Evolutionary conservation across 495 filamentous ascomycete genomes (phyloP), one percentile per base, ranked within the genome.

Genomic region (Niebla homalea): DNA sequence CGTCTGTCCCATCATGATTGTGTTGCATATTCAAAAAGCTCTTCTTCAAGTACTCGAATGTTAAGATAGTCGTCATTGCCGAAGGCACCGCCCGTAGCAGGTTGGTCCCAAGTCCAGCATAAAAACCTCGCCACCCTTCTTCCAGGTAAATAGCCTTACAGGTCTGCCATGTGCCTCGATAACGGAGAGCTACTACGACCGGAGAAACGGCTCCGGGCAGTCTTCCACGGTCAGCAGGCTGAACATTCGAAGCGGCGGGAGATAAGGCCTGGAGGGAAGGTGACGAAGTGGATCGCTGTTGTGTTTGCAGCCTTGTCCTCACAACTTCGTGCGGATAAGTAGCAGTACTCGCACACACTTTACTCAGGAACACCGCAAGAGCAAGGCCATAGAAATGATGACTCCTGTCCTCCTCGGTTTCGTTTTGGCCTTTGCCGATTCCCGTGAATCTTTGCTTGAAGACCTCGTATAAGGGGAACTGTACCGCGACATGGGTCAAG

Each of bases 51-150:
- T 81, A 87, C 68, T 99, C 92, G 63, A 94, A 99, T 18, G 92
- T 97, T 58, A 99, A 75, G 79, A 99, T 88, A 6, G 92, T 97
- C 35, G 94, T 95, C 61, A 93, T 93, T 19, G 90, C 89, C 29
- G 90, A 87, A 20, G 92, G 92, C 18, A 99, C 81, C 15, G 92
- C 93, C 46, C 92, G 78, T 72, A 96, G 85, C 74, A 99, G 83
- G 66, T 99, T 99, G 32, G 89, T 94, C 35, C 92, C 93, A 77
- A 99, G 93, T 23, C 92, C 92, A 19, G 88, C 87, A 62, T 99
- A 99, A 62, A 99, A 96, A 6, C 89, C 93, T 44, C 83, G 74
- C 89, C 93, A 95, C 2, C 92, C 92, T 64, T 99, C 92, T 65
- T 99, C 92, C 20, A 71, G 68, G 32, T 94, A 64, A 42, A 99